Evolutionary conservation across 306 rosid genomes (phyloP).

Genomic region (Inga oerstediana): DNA sequence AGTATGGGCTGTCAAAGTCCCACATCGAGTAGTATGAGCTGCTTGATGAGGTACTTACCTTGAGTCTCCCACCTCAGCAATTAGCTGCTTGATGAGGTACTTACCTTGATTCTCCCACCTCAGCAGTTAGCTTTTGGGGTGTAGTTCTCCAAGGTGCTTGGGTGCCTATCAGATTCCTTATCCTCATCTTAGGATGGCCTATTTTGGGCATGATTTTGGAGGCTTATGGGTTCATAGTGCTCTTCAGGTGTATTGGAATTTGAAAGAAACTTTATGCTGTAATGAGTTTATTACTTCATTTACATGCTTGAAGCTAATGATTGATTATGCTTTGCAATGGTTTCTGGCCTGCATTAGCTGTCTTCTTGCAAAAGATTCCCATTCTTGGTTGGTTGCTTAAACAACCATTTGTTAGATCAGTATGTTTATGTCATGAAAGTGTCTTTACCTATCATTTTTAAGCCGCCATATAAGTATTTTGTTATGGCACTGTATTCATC

Average conservation of each 20-base stretch:
- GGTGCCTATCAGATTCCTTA: conserved; percentile 53
- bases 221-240: conserved; percentile 85
- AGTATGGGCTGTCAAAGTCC: too few species aligned
- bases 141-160: too few species aligned
- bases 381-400: conserved; percentile 91
- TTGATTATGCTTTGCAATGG: conserved; percentile 67
- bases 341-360: conserved; percentile 97
- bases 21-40: too few species aligned
- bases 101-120: too few species aligned
- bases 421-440: conserved; percentile 46
- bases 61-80: too few species aligned
- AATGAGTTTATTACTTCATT: conserved; percentile 15
- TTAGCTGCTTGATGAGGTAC: too few species aligned
- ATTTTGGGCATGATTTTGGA: conserved; percentile 92
- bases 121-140: too few species aligned
- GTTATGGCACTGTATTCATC: neutral
- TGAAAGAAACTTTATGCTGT: conserved; percentile 24
- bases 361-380: conserved; percentile 92
- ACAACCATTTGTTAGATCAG: conserved; percentile 85
- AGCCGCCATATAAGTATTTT: neutral
- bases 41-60: too few species aligned
- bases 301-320: conserved; percentile 37
- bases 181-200: conserved; percentile 94
- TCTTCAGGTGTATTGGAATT: conserved; percentile 72
- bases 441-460: neutral